phyloP scores from a whole-genome alignment of 1,284 basidiomycete genomes.

The Golubevia pallescens region DNA sequence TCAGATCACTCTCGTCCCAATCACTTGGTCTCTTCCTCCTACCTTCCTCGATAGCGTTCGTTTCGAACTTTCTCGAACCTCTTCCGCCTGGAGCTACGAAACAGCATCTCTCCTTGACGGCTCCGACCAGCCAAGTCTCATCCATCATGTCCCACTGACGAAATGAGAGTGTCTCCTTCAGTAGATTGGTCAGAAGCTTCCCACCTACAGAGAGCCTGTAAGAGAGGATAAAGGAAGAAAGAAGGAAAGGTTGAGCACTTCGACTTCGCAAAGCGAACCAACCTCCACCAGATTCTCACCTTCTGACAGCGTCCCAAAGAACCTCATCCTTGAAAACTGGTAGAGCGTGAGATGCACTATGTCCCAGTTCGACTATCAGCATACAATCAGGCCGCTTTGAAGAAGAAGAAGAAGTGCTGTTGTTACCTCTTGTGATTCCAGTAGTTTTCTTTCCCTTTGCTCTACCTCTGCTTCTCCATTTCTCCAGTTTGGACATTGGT shows the following conservation, averaged over 20 bases:
- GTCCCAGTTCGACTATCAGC: slow-evolving; percentile 85
- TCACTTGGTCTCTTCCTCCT: not conserved
- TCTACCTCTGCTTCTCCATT: too few relatives aligned
- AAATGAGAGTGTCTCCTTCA: slow-evolving; percentile 90
- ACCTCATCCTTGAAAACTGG: slow-evolving; percentile 80
- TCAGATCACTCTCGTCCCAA: slow-evolving; percentile 70
- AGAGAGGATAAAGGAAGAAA: slow-evolving; percentile 9
- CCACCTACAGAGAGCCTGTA: slow-evolving; percentile 87
- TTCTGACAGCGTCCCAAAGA: slow-evolving; percentile 78
- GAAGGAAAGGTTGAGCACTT: slow-evolving; percentile 1
- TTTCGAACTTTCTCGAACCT: slow-evolving; percentile 71
- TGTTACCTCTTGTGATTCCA: too few relatives aligned
- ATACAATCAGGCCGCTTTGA: slow-evolving; percentile 73
- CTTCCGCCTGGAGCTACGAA: slow-evolving; percentile 70
- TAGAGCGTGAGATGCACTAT: slow-evolving; percentile 88
- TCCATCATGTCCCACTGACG: slow-evolving; percentile 99
- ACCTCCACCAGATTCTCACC: slow-evolving; percentile 68
- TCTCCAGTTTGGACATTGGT: too few relatives aligned
- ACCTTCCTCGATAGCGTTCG: slow-evolving; percentile 8
- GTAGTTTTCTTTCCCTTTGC: too few relatives aligned
- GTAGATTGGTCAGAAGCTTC: slow-evolving; percentile 89
- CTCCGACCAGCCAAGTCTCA: slow-evolving; percentile 88
- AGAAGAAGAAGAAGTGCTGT: too few relatives aligned
- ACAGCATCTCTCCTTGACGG: slow-evolving; percentile 85
- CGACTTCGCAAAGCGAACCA: slow-evolving; percentile 17